phyloP scores from a whole-genome alignment of 371 early-diverging fungal genomes.

The Mortierella sp. region DNA sequence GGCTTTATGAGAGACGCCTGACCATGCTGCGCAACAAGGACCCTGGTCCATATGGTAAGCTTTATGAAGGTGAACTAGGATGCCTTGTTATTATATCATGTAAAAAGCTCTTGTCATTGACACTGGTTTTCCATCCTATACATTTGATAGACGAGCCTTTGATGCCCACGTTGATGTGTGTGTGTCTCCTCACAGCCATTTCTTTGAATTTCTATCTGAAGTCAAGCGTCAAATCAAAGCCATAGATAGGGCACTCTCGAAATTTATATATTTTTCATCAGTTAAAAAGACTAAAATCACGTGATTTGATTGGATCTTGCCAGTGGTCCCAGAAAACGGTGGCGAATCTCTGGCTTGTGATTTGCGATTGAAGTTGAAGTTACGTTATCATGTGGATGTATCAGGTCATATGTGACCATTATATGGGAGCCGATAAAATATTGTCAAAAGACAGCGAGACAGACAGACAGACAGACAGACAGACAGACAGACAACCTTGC shows the following conservation, averaged over 20 bases:
- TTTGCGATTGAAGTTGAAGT: neutral
- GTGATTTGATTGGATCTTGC: neutral
- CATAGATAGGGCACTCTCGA: conserved; percentile 6
- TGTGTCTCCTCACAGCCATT: conserved; percentile 50
- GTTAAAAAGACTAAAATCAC: neutral
- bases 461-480: neutral
- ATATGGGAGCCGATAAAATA: neutral
- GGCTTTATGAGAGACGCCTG: conserved; percentile 88
- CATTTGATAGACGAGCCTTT: conserved; percentile 52
- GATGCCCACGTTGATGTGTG: conserved; percentile 57
- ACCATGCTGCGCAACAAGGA: conserved; percentile 69
- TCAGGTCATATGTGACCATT: neutral
- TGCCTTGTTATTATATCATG: no score
- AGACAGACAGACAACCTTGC: neutral
- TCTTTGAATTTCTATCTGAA: conserved; percentile 58
- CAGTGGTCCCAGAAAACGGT: neutral
- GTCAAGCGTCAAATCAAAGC: conserved; percentile 51
- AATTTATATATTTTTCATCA: neutral
- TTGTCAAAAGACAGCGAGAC: no score
- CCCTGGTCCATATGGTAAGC: conserved; percentile 69
- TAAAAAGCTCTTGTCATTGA: no score
- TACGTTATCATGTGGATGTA: neutral
- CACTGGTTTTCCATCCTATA: neutral
- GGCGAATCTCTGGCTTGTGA: neutral
- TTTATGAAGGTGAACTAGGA: neutral